phyloP scores from a whole-genome alignment of 768 basidiomycete genomes.

The Leccinum rimulosum region DNA sequence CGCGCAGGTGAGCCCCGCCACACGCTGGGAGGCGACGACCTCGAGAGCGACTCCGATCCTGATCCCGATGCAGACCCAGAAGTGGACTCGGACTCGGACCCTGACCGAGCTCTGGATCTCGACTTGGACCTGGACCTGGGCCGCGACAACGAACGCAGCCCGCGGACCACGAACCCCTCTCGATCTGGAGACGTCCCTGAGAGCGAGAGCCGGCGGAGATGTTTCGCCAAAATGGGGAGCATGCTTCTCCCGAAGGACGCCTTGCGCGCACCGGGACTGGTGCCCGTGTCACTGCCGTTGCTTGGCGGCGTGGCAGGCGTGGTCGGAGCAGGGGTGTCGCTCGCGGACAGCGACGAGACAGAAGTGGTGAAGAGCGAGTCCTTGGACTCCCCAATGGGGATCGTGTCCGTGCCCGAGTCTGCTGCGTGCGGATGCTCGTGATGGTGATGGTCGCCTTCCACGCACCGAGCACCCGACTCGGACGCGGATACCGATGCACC shows the following conservation, averaged over 20 bases:
- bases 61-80: conserved; percentile 13
- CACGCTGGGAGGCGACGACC: conserved; percentile 3
- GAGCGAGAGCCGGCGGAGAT: conserved; percentile 24
- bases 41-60: background rate
- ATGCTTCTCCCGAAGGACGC: conserved; percentile 25
- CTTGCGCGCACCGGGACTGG: background rate
- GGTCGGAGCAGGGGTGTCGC: conserved; percentile 20
- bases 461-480: conserved; percentile 1
- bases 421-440: background rate
- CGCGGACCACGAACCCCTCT: conserved; percentile 24
- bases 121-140: background rate
- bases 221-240: conserved; percentile 29
- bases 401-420: conserved; percentile 1
- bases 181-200: conserved; percentile 20
- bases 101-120: conserved; percentile 1
- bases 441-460: background rate
- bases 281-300: background rate
- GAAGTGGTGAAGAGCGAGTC: conserved; percentile 31
- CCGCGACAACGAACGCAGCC: conserved; percentile 18
- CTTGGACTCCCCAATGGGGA: conserved; percentile 25
- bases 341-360: conserved; percentile 20
- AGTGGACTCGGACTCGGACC: background rate
- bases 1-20: conserved; percentile 21
- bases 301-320: conserved; percentile 28
- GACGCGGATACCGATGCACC: conserved; percentile 11